Conservation (phyloP, 2,329 filamentous ascomycete species). For the Aspergillus quadrilineatus region DNA sequence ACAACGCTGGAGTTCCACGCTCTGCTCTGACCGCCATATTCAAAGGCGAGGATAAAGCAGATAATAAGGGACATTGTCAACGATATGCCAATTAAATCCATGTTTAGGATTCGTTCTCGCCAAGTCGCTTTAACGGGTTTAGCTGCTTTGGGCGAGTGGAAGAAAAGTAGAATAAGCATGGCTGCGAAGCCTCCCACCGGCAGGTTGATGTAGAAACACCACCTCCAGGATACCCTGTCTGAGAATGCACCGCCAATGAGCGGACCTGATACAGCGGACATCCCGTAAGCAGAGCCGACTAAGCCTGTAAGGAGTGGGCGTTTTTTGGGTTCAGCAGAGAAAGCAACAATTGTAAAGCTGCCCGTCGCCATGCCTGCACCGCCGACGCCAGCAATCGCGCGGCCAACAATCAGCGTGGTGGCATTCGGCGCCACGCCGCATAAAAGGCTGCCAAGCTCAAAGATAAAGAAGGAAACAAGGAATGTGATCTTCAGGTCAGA, state of each 20-base stretch:
- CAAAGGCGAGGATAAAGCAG: conserved; percentile 49
- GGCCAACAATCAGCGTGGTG: background rate
- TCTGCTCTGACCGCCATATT: conserved; percentile 56
- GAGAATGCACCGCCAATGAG: conserved; percentile 20
- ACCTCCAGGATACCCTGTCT: conserved; percentile 30
- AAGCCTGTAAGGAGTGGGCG: background rate
- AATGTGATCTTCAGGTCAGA: background rate
- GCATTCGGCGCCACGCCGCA: background rate
- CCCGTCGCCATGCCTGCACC: background rate
- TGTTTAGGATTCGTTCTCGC: background rate
- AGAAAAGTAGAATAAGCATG: conserved; percentile 41
- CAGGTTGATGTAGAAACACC: conserved; percentile 59
- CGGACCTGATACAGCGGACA: background rate
- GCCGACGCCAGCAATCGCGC: background rate
- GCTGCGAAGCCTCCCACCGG: conserved; percentile 47
- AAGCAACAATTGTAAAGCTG: background rate
- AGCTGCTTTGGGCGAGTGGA: background rate
- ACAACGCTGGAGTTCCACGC: conserved; percentile 55
- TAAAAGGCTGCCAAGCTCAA: background rate
- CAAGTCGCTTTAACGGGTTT: background rate
- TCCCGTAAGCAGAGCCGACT: background rate
- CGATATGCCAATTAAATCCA: conserved; percentile 48
- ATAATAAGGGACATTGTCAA: conserved; percentile 57
- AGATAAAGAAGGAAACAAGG: background rate
- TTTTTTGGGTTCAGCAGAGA: background rate